Conservation (phyloP, 805 yeast genomes). For the Komagataella kurtzmanii region DNA sequence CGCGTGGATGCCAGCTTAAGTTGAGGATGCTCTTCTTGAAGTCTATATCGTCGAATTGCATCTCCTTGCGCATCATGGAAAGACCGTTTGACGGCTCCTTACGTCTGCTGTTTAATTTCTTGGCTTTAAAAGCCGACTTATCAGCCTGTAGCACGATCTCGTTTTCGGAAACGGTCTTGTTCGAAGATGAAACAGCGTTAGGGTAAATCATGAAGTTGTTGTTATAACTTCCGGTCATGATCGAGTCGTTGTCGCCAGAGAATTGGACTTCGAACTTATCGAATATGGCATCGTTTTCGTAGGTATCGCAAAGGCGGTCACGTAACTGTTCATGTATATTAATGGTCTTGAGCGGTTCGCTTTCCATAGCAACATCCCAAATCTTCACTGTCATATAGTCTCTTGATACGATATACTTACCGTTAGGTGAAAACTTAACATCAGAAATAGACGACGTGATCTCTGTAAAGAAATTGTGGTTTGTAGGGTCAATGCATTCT, state of each 20-base stretch:
- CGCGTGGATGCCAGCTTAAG: constrained; percentile 96
- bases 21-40: constrained; percentile 91
- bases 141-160: constrained; percentile 94
- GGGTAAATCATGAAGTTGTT: constrained; percentile 97
- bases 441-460: constrained; percentile 91
- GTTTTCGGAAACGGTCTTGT: constrained; percentile 21
- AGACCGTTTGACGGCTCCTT: constrained; percentile 12
- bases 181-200: constrained; percentile 38
- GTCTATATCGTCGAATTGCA: constrained; percentile 73
- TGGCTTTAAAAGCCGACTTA: constrained; percentile 85
- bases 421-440: constrained; percentile 83
- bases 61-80: constrained; percentile 39
- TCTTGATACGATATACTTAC: constrained; percentile 89
- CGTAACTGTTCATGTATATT: constrained; percentile 92
- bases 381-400: constrained; percentile 95
- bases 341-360: constrained; percentile 85
- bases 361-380: constrained; percentile 98
- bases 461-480: constrained; percentile 93
- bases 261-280: constrained; percentile 97
- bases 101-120: constrained; percentile 39
- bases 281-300: constrained; percentile 96
- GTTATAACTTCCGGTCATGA: constrained; percentile 96
- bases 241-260: constrained; percentile 81
- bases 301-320: constrained; percentile 89
- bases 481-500: constrained; percentile 84